Evolutionary conservation across 805 yeast genomes (phyloP).

Genomic region (Saitoella complicata): DNA sequence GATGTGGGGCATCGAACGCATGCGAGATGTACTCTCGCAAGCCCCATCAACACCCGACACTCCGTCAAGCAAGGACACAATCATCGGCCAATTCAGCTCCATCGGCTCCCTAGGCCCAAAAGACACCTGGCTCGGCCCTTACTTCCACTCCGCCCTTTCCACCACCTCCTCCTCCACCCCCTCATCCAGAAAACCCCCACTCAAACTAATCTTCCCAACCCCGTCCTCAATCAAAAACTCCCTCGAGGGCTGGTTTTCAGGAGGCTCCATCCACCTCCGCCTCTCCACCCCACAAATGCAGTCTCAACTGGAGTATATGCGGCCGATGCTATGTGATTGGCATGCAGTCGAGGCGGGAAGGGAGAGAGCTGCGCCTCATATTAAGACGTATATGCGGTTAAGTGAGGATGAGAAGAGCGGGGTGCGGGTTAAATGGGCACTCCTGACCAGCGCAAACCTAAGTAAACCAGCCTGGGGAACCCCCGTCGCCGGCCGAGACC

Average conservation of each 20-base stretch:
- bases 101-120: conserved; percentile 5
- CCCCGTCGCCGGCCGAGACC: conserved; percentile 15
- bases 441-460: conserved; percentile 59
- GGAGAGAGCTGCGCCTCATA: conserved; percentile 39
- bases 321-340: conserved; percentile 34
- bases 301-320: conserved; percentile 23
- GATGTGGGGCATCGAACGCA: conserved; percentile 14
- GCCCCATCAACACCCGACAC: background rate
- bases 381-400: conserved; percentile 39
- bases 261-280: conserved; percentile 35
- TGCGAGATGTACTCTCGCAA: conserved; percentile 3
- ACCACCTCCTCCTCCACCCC: background rate
- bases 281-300: conserved; percentile 22
- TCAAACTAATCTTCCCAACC: conserved; percentile 4
- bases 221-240: conserved; percentile 24
- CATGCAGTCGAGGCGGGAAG: conserved; percentile 18
- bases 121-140: conserved; percentile 1
- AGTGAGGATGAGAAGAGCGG: background rate
- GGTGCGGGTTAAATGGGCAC: conserved; percentile 42
- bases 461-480: conserved; percentile 74
- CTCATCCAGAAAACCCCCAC: background rate
- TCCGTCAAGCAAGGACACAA: background rate
- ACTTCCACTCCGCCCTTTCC: background rate
- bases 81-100: conserved; percentile 3
- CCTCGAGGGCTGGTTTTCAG: conserved; percentile 32